These are phyloP conservation scores for Alternaria longipes DNA, from an alignment of 2,329 filamentous ascomycete genomes.

Conservation along the genomic window DNA sequence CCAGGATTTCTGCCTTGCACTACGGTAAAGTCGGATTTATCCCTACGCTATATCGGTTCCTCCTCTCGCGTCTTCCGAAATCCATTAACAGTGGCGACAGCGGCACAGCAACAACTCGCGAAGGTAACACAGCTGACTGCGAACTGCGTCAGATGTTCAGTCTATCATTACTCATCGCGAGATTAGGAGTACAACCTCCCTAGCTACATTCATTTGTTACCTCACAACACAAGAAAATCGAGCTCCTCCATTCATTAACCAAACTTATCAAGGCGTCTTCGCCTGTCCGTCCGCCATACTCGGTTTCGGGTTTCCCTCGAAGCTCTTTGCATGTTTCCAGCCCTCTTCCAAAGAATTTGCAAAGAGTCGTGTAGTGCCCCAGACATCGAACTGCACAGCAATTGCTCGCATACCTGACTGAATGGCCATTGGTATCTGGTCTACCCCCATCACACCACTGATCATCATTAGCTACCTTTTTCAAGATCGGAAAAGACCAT, in stretches of 20 bases:
- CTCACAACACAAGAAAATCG: not conserved
- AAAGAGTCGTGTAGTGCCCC: conserved; percentile 31
- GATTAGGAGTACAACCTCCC: not conserved
- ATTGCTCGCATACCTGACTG: conserved; percentile 31
- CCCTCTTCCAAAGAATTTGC: conserved; percentile 26
- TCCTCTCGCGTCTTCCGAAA: not conserved
- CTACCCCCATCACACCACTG: conserved; percentile 29
- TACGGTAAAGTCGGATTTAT: conserved; percentile 6
- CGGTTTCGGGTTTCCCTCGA: conserved; percentile 20
- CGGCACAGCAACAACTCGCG: not conserved
- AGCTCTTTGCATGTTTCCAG: conserved; percentile 29
- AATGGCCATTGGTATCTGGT: conserved; percentile 33
- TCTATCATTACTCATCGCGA: not conserved
- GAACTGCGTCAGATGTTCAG: not conserved
- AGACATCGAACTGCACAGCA: conserved; percentile 38
- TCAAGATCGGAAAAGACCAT: not conserved
- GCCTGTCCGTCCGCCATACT: conserved; percentile 13
- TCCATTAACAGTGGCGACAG: not conserved
- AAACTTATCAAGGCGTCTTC: not conserved
- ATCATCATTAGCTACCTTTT: conserved; percentile 5
- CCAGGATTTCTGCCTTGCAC: not conserved
- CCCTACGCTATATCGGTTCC: not conserved
- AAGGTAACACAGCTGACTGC: not conserved
- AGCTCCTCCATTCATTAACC: not conserved
- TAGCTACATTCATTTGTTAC: not conserved